Percentiles rank a stretch among this genome's conserved stretches.
Conservation (phyloP, 805 yeast species). For the Dipodascus geniculatus region DNA sequence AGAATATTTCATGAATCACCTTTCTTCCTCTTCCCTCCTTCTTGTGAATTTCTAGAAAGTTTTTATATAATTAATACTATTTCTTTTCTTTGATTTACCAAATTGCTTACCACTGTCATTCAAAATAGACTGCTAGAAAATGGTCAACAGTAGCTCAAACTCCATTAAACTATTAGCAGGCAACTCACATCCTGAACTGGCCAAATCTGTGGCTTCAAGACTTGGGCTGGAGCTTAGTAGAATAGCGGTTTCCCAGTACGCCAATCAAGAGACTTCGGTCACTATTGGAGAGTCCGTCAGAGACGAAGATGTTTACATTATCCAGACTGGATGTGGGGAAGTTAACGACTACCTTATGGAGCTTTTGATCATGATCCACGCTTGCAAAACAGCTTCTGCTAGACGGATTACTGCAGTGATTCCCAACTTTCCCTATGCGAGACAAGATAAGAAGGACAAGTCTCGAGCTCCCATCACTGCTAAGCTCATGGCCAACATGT, state of each 20-base stretch:
- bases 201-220: slow-evolving; percentile 55
- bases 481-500: slow-evolving; percentile 79
- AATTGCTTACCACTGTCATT: too few relatives aligned
- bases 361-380: slow-evolving; percentile 78
- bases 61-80: not conserved
- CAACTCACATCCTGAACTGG: slow-evolving; percentile 77
- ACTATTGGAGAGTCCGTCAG: slow-evolving; percentile 79
- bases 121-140: not conserved
- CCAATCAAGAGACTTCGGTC: slow-evolving; percentile 83
- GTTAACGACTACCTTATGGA: slow-evolving; percentile 84
- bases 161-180: slow-evolving; percentile 51
- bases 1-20: not conserved
- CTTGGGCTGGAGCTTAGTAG: slow-evolving; percentile 60
- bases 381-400: slow-evolving; percentile 93
- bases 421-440: slow-evolving; percentile 93
- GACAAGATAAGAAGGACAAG: slow-evolving; percentile 95
- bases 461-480: slow-evolving; percentile 96
- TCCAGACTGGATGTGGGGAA: slow-evolving; percentile 79
- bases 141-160: slow-evolving; percentile 23
- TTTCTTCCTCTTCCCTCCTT: not conserved
- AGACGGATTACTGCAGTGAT: slow-evolving; percentile 87
- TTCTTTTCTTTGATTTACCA: not conserved
- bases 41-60: not conserved
- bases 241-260: slow-evolving; percentile 72
- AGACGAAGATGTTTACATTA: slow-evolving; percentile 78